Conservation (phyloP, 805 yeast genomes). For the Nakazawaea wickerhamii region DNA sequence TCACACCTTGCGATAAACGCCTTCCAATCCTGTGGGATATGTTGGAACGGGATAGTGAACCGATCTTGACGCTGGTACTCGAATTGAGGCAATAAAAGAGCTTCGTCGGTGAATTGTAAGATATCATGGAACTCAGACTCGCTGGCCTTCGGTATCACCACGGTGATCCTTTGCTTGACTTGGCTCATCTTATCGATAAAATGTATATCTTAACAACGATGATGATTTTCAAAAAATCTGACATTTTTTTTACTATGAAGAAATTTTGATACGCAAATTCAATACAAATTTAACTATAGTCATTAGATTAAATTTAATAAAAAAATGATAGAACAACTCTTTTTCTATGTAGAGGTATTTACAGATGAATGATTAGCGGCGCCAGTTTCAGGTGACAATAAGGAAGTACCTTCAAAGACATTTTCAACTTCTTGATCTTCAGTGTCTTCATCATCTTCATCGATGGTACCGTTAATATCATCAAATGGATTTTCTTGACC, state of each 20-base stretch:
- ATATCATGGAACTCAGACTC: slow-evolving; percentile 6
- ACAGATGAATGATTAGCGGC: slow-evolving; percentile 5
- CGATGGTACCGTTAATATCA: background rate
- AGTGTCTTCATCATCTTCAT: background rate
- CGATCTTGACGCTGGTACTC: slow-evolving; percentile 8
- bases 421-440: slow-evolving; percentile 2
- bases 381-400: slow-evolving; percentile 5
- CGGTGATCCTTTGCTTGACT: slow-evolving; percentile 8
- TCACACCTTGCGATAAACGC: background rate
- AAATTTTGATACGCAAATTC: too few species aligned
- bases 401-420: slow-evolving; percentile 10
- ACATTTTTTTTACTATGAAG: too few species aligned
- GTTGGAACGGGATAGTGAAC: slow-evolving; percentile 6
- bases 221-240: too few species aligned
- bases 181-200: too few species aligned
- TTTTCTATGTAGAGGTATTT: background rate
- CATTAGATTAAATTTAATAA: too few species aligned
- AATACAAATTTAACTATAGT: too few species aligned
- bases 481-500: slow-evolving; percentile 16
- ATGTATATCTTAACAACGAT: too few species aligned
- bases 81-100: background rate
- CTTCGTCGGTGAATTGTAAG: background rate
- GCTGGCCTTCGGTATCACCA: background rate
- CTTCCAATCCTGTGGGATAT: background rate
- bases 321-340: too few species aligned